Evolutionary conservation across 2,329 filamentous ascomycete species (phyloP).

Genomic region (Trichoderma afroharzianum): DNA sequence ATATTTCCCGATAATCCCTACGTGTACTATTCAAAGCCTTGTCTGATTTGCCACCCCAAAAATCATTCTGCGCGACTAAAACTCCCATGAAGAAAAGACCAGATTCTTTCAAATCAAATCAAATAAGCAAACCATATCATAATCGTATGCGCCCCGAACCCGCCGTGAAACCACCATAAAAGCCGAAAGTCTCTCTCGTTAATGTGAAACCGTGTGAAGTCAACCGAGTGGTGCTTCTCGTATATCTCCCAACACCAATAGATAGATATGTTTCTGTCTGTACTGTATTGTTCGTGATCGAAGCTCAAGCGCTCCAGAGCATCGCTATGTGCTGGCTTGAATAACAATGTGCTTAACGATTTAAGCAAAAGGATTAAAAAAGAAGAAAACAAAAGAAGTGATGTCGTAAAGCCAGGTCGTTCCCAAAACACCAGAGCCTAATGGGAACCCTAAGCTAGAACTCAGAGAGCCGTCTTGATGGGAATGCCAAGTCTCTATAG

Average conservation of each 20-base stretch:
- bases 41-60: not conserved
- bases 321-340: not conserved
- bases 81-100: not conserved
- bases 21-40: not conserved
- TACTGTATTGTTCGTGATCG: not conserved
- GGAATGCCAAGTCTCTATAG: slow-evolving; percentile 28
- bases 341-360: not conserved
- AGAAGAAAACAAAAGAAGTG: not conserved
- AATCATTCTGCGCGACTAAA: not conserved
- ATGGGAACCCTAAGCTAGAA: not conserved
- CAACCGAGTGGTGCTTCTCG: not conserved
- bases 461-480: too few relatives aligned
- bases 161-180: not conserved
- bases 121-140: not conserved
- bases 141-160: not conserved
- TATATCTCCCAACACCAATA: not conserved
- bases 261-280: not conserved
- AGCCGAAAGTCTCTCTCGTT: not conserved
- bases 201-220: not conserved
- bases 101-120: not conserved
- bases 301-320: not conserved
- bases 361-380: not conserved
- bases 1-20: too few relatives aligned
- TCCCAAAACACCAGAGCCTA: not conserved
- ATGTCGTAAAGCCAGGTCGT: not conserved